A percentile compares a stretch with the other conserved stretches of the same genome.
Conservation (phyloP, 2,329 filamentous ascomycete species). For the Penicillium sclerotiorum region DNA sequence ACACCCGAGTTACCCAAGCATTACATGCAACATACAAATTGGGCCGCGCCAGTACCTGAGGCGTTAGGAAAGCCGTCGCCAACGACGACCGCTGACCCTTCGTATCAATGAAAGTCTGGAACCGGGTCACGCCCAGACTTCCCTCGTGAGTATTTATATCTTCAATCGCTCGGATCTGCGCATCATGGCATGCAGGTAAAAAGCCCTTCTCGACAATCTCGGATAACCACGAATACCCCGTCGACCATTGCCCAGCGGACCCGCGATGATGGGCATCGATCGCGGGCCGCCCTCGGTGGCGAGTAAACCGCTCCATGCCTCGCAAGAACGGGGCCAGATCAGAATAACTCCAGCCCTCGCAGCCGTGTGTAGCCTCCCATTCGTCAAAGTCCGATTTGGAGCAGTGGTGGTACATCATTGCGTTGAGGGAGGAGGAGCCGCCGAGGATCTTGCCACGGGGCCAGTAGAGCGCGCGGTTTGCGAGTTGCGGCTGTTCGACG, state of each 20-base stretch:
- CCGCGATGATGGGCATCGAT: slow-evolving; percentile 16
- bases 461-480: slow-evolving; percentile 19
- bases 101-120: slow-evolving; percentile 20
- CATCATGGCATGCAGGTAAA: slow-evolving; percentile 13
- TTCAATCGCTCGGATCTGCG: slow-evolving; percentile 5
- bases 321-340: slow-evolving; percentile 52
- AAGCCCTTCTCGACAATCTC: slow-evolving; percentile 21
- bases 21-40: slow-evolving; percentile 22
- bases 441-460: slow-evolving; percentile 22
- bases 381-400: slow-evolving; percentile 20
- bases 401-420: slow-evolving; percentile 26
- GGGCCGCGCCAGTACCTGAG: slow-evolving; percentile 14
- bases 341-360: slow-evolving; percentile 45
- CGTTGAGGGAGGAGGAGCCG: slow-evolving; percentile 18
- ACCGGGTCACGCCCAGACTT: slow-evolving; percentile 14
- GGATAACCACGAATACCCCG: slow-evolving; percentile 18
- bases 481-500: slow-evolving; percentile 16
- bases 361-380: slow-evolving; percentile 16
- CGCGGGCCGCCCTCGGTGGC: slow-evolving; percentile 11
- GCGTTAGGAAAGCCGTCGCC: slow-evolving; percentile 18
- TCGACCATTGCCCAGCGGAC: slow-evolving; percentile 11
- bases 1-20: slow-evolving; percentile 22
- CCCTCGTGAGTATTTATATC: slow-evolving; percentile 17
- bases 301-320: slow-evolving; percentile 22
- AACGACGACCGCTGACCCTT: slow-evolving; percentile 23